Percentiles rank a stretch among this genome's conserved stretches.
These are phyloP conservation scores for Xerocomellus amylosporus DNA, from an alignment of 768 basidiomycete species.

Conservation along the genomic window DNA sequence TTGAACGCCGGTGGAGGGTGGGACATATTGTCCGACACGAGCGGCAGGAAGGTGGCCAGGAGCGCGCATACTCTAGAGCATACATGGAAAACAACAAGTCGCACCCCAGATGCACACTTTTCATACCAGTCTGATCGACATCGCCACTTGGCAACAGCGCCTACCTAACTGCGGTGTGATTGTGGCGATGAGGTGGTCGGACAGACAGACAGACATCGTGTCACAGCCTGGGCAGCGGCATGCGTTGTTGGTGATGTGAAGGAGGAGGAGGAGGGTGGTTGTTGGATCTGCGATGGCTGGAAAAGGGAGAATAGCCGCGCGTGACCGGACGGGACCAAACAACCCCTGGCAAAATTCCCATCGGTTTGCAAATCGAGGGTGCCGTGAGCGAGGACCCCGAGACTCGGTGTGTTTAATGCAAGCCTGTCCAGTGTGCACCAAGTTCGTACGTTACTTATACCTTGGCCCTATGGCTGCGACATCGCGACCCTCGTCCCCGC, in stretches of 20 bases:
- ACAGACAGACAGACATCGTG: too few species aligned
- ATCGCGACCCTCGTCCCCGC: slow-evolving; percentile 17
- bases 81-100: too few species aligned
- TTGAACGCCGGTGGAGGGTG: slow-evolving; percentile 5
- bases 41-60: slow-evolving; percentile 10
- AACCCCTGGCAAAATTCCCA: slow-evolving; percentile 20
- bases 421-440: slow-evolving; percentile 1
- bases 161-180: slow-evolving; percentile 3
- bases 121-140: too few species aligned
- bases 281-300: slow-evolving; percentile 20
- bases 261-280: not conserved
- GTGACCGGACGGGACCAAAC: slow-evolving; percentile 26
- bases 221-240: too few species aligned
- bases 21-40: slow-evolving; percentile 7
- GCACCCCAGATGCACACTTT: too few species aligned
- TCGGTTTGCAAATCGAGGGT: slow-evolving; percentile 20
- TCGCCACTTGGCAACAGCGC: too few species aligned
- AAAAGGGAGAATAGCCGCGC: slow-evolving; percentile 20
- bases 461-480: slow-evolving; percentile 22
- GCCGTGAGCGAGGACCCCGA: slow-evolving; percentile 24
- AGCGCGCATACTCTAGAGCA: not conserved
- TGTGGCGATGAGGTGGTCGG: slow-evolving; percentile 3
- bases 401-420: not conserved
- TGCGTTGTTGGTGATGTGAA: too few species aligned
- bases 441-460: slow-evolving; percentile 33